These are phyloP conservation scores for Tetracladium setigerum DNA, from an alignment of 495 filamentous ascomycete species.

Conservation along the genomic window DNA sequence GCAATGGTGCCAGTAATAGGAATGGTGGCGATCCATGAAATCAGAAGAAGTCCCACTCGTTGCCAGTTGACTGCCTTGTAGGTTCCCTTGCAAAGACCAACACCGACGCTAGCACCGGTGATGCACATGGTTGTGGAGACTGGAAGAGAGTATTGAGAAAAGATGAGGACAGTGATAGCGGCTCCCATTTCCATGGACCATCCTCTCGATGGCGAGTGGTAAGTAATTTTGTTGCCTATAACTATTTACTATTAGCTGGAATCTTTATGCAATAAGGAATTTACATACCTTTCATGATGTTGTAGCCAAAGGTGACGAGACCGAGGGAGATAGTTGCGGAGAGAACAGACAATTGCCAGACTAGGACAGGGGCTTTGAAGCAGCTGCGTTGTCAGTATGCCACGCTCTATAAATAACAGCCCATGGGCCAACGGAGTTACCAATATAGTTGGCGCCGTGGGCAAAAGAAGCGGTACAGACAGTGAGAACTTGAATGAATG, in stretches of 20 bases:
- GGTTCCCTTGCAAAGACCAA: slow-evolving; percentile 53
- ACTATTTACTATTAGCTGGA: background rate
- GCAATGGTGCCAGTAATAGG: slow-evolving; percentile 48
- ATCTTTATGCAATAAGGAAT: no score
- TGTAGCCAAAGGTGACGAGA: slow-evolving; percentile 64
- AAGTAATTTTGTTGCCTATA: slow-evolving; percentile 62
- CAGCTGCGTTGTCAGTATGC: slow-evolving; percentile 35
- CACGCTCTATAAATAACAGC: slow-evolving; percentile 63
- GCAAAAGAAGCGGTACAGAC: slow-evolving; percentile 71
- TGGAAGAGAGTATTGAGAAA: slow-evolving; percentile 49
- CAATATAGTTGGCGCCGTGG: slow-evolving; percentile 75
- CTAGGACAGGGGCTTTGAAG: slow-evolving; percentile 48
- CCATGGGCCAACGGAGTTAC: slow-evolving; percentile 69
- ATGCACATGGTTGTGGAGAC: slow-evolving; percentile 57
- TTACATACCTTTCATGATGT: slow-evolving; percentile 47
- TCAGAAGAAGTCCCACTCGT: slow-evolving; percentile 48
- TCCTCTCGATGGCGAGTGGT: slow-evolving; percentile 59
- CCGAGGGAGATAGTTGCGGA: slow-evolving; percentile 42
- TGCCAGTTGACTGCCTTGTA: slow-evolving; percentile 53
- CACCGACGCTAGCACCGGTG: slow-evolving; percentile 53
- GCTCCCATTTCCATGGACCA: slow-evolving; percentile 64
- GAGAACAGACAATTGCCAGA: slow-evolving; percentile 60
- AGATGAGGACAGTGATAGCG: slow-evolving; percentile 59
- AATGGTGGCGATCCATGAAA: slow-evolving; percentile 52
- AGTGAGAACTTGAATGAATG: slow-evolving; percentile 70